Evolutionary conservation across 768 basidiomycete species (phyloP), one percentile per base, ranked within the genome.

Genomic region (Multifurca ochricompacta): DNA sequence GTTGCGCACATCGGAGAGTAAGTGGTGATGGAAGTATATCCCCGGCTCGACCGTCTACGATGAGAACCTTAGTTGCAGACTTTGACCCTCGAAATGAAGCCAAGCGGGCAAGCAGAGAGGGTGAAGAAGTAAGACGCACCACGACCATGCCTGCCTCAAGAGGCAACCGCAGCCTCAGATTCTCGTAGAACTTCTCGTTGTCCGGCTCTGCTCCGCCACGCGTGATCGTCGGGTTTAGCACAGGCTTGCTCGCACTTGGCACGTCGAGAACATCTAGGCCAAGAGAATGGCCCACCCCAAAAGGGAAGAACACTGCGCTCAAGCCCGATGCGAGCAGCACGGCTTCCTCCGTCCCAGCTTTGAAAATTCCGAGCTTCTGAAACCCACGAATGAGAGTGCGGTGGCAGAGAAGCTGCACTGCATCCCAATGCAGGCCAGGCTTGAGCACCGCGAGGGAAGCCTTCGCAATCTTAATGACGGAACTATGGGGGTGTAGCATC

Each of bases 231-330:
- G 71, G 70, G 61, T 80, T 85, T 14, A 71, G 69, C 8, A 54
- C 66, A n/a, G 86, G 90, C 66, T 83, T 89, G 67, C 79, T 87
- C n/a, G 85, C 85, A 41, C 76, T 80, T 0, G 91, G 87, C 1
- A 87, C 89, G 63, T 96, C 94, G 65, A 95, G 95, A 2, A 97
- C 93, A 66, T 98, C 95, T 69, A 96, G 73, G 10, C 95, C 95
- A 37, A 97, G 73, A 6, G 87, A 87, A 66, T 97, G 94, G 0
- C 92, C 91, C 35, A 87, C 73, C 2, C 94, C 95, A 64, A 97
- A 94, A 8, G 94, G 94, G 78, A 90, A 97, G 76, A 97, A 97
- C 0, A 91, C 89, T 1, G 83, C 71, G 58, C 83, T 83, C 39
- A 89, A 69, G 0, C 92, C 93, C 4, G 83, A 83, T 16, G 77